A percentile compares a stretch with the other conserved stretches of the same genome.
Conservation (phyloP, 2,329 filamentous ascomycete genomes). For the Tolypocladium capitatum region DNA sequence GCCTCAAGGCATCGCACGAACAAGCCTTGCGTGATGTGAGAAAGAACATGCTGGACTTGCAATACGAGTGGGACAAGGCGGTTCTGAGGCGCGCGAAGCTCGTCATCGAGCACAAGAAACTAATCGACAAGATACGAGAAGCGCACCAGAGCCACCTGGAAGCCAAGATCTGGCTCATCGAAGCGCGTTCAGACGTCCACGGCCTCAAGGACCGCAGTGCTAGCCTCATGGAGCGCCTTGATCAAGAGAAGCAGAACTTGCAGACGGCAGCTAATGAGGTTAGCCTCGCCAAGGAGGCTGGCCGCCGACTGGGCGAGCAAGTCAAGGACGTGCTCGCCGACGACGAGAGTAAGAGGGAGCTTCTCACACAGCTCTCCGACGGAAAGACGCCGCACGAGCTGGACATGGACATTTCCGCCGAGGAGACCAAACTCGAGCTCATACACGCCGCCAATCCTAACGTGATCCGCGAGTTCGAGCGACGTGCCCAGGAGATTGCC, state of each 20-base stretch:
- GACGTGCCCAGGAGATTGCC: conserved; percentile 56
- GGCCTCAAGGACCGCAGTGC: conserved; percentile 53
- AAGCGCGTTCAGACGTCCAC: conserved; percentile 69
- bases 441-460: conserved; percentile 66
- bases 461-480: conserved; percentile 65
- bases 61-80: conserved; percentile 40
- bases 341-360: conserved; percentile 24
- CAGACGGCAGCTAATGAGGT: conserved; percentile 23
- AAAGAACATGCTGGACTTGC: conserved; percentile 31
- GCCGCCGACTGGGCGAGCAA: conserved; percentile 15
- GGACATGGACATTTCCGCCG: conserved; percentile 59
- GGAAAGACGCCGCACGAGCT: conserved; percentile 49
- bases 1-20: conserved; percentile 16
- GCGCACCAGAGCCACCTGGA: conserved; percentile 54
- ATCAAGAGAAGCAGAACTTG: conserved; percentile 26
- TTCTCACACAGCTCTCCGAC: conserved; percentile 29
- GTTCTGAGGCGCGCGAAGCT: conserved; percentile 42
- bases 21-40: conserved; percentile 18
- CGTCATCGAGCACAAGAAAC: conserved; percentile 38
- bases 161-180: conserved; percentile 56
- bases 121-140: conserved; percentile 47
- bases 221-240: conserved; percentile 40
- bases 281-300: conserved; percentile 22
- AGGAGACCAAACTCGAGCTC: conserved; percentile 63
- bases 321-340: conserved; percentile 26